Base-by-base conservation (phyloP, 176 grass and related monocot species). In the Musa beccarii region DNA sequence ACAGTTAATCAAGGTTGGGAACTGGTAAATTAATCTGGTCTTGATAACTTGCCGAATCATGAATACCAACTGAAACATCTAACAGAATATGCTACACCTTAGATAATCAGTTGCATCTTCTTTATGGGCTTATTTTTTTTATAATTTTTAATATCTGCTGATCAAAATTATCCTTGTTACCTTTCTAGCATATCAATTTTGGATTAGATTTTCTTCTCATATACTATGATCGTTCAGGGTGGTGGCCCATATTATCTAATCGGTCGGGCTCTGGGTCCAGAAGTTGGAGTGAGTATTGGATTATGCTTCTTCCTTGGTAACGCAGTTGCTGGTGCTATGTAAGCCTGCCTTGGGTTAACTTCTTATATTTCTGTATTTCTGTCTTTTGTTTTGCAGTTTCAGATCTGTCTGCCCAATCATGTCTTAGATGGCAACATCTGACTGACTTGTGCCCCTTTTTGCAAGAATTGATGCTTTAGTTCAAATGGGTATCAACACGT, bases 251-350 rank as follows among this genome's bases (percentile, higher is more conserved):
- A 99, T 85, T 99, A 99, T 89, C 95, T 99, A 54, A 99, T 99
- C 78, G 95, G 95, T 53, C 86, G 95, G 51, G 90, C 95, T 66
- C 88, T 99, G 72, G 95, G 95, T 70, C 95, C 95, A 82, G 95
- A 99, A 94, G 95, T 99, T 86, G 95, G 95, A 91, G 95, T 99
- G 76, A 99, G 95, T 87, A 99, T 99, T 69, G 95, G 95, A 80
- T 84, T 99, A 70, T 99, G 95, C 81, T 99, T 99, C 79, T 99
- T 94, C 78, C 90, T 99, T 69, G 95, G 95, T 75, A 99, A 99
- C 83, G 95, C 95, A 23, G 90, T 99, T 72, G 95, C 95, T 86
- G 95, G 95, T 85, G 66, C 95, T 73, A 90, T 99, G 95, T 99
- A 86, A 84, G 88, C 84, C 83, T 66, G 21, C 29, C 68, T 61